Base-by-base conservation (phyloP, 345 rosid species). In the Abelmoschus esculentus region DNA sequence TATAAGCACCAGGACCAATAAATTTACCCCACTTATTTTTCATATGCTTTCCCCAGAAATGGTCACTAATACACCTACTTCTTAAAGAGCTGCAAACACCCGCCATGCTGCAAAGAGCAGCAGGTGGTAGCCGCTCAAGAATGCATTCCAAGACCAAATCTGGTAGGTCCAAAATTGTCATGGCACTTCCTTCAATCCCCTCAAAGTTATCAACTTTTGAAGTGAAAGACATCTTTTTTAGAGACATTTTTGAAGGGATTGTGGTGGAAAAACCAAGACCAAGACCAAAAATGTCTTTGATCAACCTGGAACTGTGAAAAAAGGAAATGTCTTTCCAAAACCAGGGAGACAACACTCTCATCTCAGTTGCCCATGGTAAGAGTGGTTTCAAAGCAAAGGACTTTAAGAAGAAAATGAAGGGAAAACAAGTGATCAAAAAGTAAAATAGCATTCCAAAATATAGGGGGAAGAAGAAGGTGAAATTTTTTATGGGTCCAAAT, bases 141-240 rank as follows among this genome's bases (percentile, higher is more conserved):
- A 93, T 89, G 84, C 84, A 74, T 72, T 89, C 97, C 31, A 93
- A 72, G 53, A 83, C 84, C 76, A 93, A 77, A 14, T 90, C 98
- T 66, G 98, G 98, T 83, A 93, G 86, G 84, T 93, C 97, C 74
- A 90, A 76, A 7, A 93, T 68, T 0, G 84, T 85, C 87, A 81
- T 80, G 69, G 32, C 71, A 32, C 18, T 44, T 44, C 46, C 81
- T 38, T 59, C 50, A 6, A 61, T 46, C 47, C 47, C 72, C 22
- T 77, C 81, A 70, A 67, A 70, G 58, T 76, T 72, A 40, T 73
- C 73, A 56, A 66, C 74, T 72, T 55, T 73, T 15, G 78, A 56
- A 29, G 65, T 26, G 7, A 66, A 60, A 47, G 55, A 58, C 62
- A 59, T 75, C 75, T 69, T 81, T 63, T 75, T 72, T 13, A 70